These are phyloP conservation scores for Globisporangium viniferum DNA, from an alignment of 352 stramenopile genomes.

Conservation along the genomic window DNA sequence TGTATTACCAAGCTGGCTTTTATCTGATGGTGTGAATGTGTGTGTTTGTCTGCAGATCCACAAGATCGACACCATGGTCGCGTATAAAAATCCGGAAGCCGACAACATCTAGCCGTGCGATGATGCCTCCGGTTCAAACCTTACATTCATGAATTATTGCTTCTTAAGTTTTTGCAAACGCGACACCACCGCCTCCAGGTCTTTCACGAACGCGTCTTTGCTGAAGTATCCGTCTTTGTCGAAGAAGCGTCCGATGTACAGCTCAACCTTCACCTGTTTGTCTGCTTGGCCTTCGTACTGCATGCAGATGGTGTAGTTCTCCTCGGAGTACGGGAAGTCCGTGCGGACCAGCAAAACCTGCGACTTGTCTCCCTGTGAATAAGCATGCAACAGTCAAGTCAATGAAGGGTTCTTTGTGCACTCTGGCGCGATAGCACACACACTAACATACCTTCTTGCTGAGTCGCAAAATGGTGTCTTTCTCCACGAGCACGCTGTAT, in stretches of 20 bases:
- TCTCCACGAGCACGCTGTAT: constrained; percentile 73
- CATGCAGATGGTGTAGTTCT: constrained; percentile 68
- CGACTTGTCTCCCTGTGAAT: constrained; percentile 26
- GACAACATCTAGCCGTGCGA: constrained; percentile 52
- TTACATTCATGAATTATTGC: constrained; percentile 46
- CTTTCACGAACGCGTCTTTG: constrained; percentile 71
- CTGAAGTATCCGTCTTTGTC: constrained; percentile 84
- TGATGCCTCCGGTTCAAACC: constrained; percentile 9
- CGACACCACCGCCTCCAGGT: constrained; percentile 53
- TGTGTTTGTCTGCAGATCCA: constrained; percentile 79
- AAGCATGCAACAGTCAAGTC: not conserved
- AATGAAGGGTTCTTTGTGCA: not conserved
- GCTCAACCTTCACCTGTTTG: constrained; percentile 50
- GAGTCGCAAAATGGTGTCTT: constrained; percentile 73
- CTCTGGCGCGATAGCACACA: not conserved
- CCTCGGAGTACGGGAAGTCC: constrained; percentile 63
- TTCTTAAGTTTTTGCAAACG: constrained; percentile 75
- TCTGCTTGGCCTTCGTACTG: constrained; percentile 37
- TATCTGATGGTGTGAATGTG: constrained; percentile 17
- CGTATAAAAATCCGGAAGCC: constrained; percentile 92
- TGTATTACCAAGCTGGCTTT: constrained; percentile 15
- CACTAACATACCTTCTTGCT: constrained; percentile 47
- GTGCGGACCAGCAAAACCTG: constrained; percentile 61
- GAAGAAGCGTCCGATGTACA: constrained; percentile 86
- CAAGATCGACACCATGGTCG: constrained; percentile 98